Conservation (phyloP, 2,329 filamentous ascomycete genomes). For the Calonectria pseudoreteaudii region DNA sequence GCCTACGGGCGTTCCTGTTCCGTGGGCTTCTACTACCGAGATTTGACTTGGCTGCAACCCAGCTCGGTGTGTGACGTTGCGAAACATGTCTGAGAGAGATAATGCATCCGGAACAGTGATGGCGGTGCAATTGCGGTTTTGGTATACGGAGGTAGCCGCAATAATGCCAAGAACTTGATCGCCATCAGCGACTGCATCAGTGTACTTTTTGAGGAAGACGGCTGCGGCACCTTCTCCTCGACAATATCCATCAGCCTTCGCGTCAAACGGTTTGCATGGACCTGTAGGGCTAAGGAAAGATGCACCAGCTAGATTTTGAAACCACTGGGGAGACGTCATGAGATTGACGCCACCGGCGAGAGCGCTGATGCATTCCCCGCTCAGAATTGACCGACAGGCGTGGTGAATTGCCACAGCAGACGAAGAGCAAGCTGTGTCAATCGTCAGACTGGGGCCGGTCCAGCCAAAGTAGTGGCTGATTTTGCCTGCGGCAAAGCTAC, state of each 20-base stretch:
- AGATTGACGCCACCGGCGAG: slow-evolving; percentile 55
- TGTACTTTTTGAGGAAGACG: slow-evolving; percentile 61
- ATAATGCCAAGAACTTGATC: slow-evolving; percentile 59
- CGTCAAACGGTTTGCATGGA: slow-evolving; percentile 48
- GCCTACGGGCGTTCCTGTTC: slow-evolving; percentile 64
- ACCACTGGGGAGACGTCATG: slow-evolving; percentile 35
- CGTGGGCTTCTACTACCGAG: slow-evolving; percentile 58
- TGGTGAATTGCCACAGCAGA: slow-evolving; percentile 49
- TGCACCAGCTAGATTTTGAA: slow-evolving; percentile 30
- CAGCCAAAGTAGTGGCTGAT: slow-evolving; percentile 52
- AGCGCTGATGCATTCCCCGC: slow-evolving; percentile 47
- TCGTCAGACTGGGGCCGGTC: slow-evolving; percentile 47
- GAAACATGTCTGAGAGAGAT: background rate
- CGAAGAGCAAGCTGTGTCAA: slow-evolving; percentile 54
- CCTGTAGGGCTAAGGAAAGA: slow-evolving; percentile 42
- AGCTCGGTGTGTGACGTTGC: slow-evolving; percentile 38
- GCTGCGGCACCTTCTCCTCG: slow-evolving; percentile 60
- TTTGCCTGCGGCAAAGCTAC: slow-evolving; percentile 46
- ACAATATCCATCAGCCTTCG: slow-evolving; percentile 62
- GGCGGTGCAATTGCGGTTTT: slow-evolving; percentile 50
- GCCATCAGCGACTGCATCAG: slow-evolving; percentile 58
- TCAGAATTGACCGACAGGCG: slow-evolving; percentile 44
- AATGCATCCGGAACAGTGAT: slow-evolving; percentile 32
- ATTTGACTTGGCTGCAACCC: slow-evolving; percentile 51
- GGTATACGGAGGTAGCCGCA: slow-evolving; percentile 51